These are phyloP conservation scores for Fusarium sp. DNA, from an alignment of 2,329 filamentous ascomycete genomes.

Conservation along the genomic window DNA sequence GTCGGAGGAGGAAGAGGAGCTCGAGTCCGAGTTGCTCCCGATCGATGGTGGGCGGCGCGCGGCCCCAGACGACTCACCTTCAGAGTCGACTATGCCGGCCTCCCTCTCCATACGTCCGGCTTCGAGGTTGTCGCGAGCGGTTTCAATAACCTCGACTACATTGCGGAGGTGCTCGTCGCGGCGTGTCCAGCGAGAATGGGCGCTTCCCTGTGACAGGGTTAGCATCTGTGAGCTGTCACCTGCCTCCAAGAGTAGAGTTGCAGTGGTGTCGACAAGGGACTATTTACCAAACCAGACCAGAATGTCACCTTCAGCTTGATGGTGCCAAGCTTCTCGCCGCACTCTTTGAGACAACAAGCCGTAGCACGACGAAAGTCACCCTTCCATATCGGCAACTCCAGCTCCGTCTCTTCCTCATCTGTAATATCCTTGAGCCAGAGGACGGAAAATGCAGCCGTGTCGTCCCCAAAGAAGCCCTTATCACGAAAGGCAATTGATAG, in stretches of 20 bases:
- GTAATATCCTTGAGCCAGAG: slow-evolving; percentile 77
- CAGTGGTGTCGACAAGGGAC: neutral
- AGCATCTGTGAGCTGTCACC: neutral
- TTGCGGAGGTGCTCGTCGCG: slow-evolving; percentile 50
- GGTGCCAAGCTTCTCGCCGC: slow-evolving; percentile 61
- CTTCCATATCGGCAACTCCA: slow-evolving; percentile 74
- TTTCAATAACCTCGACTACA: slow-evolving; percentile 61
- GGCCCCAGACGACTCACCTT: slow-evolving; percentile 17
- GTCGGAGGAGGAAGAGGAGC: slow-evolving; percentile 47
- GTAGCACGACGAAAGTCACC: slow-evolving; percentile 63
- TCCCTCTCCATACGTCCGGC: slow-evolving; percentile 49
- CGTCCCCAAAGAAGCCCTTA: slow-evolving; percentile 59
- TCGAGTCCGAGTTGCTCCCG: slow-evolving; percentile 41
- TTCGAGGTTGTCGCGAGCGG: slow-evolving; percentile 50
- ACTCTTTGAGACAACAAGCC: slow-evolving; percentile 55
- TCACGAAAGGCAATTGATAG: slow-evolving; percentile 67
- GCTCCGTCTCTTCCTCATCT: slow-evolving; percentile 72
- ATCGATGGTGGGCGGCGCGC: slow-evolving; percentile 28
- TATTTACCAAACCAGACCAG: slow-evolving; percentile 51
- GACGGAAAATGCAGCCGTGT: slow-evolving; percentile 70
- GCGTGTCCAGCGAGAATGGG: slow-evolving; percentile 51
- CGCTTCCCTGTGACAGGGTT: slow-evolving; percentile 45
- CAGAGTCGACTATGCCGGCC: slow-evolving; percentile 50
- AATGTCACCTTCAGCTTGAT: slow-evolving; percentile 55
- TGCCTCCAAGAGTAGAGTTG: neutral